Conservation (phyloP, 2,329 filamentous ascomycete species). For the Uncinocarpus reesii region DNA sequence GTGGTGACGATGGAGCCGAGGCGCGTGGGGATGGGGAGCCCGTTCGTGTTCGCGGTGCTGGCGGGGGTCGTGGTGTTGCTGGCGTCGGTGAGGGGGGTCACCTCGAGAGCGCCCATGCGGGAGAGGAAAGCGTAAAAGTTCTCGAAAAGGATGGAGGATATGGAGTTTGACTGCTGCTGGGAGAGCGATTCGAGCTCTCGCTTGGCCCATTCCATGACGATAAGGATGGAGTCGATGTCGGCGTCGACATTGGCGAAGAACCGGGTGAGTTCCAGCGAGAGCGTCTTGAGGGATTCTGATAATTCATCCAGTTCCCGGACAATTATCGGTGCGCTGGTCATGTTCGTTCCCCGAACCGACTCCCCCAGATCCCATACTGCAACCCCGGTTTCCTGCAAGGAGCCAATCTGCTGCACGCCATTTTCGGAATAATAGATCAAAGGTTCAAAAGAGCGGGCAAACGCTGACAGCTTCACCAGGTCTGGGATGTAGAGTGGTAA, state of each 20-base stretch:
- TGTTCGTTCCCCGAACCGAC: conserved; percentile 77
- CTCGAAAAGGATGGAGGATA: conserved; percentile 63
- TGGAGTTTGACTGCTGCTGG: conserved; percentile 49
- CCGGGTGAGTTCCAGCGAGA: conserved; percentile 75
- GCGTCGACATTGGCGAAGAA: conserved; percentile 92
- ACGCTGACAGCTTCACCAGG: conserved; percentile 77
- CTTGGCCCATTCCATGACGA: conserved; percentile 93
- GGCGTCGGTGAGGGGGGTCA: conserved; percentile 17
- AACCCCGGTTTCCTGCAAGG: conserved; percentile 80
- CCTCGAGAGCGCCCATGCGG: conserved; percentile 37
- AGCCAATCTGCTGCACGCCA: conserved; percentile 72
- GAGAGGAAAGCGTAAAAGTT: conserved; percentile 73
- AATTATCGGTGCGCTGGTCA: conserved; percentile 80
- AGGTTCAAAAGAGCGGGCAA: conserved; percentile 86
- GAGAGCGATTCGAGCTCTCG: conserved; percentile 67
- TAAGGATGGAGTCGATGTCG: conserved; percentile 83
- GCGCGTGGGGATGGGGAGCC: conserved; percentile 45
- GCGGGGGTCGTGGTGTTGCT: conserved; percentile 1
- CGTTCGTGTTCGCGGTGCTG: conserved; percentile 8
- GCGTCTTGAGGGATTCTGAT: conserved; percentile 71
- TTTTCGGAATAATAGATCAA: conserved; percentile 91
- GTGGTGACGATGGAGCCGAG: conserved; percentile 59
- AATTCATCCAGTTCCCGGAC: conserved; percentile 75
- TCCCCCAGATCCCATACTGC: conserved; percentile 93
- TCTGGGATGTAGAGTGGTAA: conserved; percentile 61